Base-by-base conservation (phyloP, 441 rosid species). In the Theobroma grandiflorum region DNA sequence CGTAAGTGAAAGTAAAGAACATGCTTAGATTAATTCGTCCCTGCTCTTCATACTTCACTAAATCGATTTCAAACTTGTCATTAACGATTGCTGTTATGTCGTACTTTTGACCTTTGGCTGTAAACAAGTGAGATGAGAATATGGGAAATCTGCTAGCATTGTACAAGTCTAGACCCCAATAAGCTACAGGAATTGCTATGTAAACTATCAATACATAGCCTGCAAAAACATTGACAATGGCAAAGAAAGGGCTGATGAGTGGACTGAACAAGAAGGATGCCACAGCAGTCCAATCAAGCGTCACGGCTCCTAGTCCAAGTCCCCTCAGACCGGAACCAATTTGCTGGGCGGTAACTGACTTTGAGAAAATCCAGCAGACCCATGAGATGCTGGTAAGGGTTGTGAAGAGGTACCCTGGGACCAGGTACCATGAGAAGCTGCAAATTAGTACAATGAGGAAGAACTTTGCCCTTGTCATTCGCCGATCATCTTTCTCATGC, bases 251-350 rank as follows among this genome's bases (percentile, higher is more conserved):
- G 73, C 96, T 88, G 59, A 93, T 84, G 81, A 93, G 94, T 14
- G 95, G 97, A 82, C 95, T 93, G 84, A 84, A 89, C 80, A 95
- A 85, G 94, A 90, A 95, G 26, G 99, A 92, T 1, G 98, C 94
- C 42, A 91, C 92, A 0, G 83, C 89, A 3, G 94, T 33, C 99
- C 98, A 95, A 89, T 95, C 99, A 0, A 95, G 94, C 26, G 97
- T 86, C 16, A 92, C 22, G 68, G 97, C 97, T 49, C 97, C 98
- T 14, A 94, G 85, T 35, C 99, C 99, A 3, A 95, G 94, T 12
- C 98, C 98, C n/a, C 76, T 81, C 92, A 91, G 89, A 62, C 99
- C 99, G 0, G 99, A 93, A 68, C 99, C 99, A 9, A 95, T 78
- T 78, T 95, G 97, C 62, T 95, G 99, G 66, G 97, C 96, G 1